phyloP scores from a whole-genome alignment of 495 filamentous ascomycete genomes.

The Darksidea phi region DNA sequence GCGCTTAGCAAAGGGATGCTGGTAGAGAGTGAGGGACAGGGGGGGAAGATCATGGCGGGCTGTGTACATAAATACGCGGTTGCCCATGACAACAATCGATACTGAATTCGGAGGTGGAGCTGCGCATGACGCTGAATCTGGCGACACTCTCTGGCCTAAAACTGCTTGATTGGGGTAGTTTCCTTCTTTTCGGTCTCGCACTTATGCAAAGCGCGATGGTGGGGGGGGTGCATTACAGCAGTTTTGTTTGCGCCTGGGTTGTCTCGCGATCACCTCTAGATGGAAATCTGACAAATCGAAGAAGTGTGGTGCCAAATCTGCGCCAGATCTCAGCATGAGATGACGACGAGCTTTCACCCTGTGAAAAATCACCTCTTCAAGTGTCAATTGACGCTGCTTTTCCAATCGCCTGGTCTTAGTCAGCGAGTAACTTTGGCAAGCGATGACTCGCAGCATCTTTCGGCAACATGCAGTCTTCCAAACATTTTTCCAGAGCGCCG shows the following conservation, averaged over 20 bases:
- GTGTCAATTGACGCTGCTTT: neutral
- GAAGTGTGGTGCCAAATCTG: neutral
- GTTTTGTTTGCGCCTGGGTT: too few relatives aligned
- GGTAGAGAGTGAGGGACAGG: conserved; percentile 20
- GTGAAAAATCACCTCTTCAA: too few relatives aligned
- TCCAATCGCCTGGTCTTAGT: conserved; percentile 1
- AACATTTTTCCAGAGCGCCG: neutral
- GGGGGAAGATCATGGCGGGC: conserved; percentile 14
- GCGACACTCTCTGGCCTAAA: too few relatives aligned
- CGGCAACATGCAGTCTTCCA: conserved; percentile 12
- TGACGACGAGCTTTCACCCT: too few relatives aligned
- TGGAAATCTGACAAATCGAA: neutral
- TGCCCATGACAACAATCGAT: conserved; percentile 35
- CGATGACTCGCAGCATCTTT: neutral
- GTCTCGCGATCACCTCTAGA: neutral
- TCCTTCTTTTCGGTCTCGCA: too few relatives aligned
- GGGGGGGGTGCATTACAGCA: too few relatives aligned
- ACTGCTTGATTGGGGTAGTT: too few relatives aligned
- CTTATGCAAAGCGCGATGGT: too few relatives aligned
- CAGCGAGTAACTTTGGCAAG: neutral
- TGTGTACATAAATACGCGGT: conserved; percentile 17
- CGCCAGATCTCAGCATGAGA: too few relatives aligned
- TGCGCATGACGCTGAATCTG: neutral
- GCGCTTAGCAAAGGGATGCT: conserved; percentile 30
- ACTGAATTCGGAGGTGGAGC: neutral